These are phyloP conservation scores for Stemphylium vesicarium DNA, from an alignment of 2,329 filamentous ascomycete species.

Conservation along the genomic window DNA sequence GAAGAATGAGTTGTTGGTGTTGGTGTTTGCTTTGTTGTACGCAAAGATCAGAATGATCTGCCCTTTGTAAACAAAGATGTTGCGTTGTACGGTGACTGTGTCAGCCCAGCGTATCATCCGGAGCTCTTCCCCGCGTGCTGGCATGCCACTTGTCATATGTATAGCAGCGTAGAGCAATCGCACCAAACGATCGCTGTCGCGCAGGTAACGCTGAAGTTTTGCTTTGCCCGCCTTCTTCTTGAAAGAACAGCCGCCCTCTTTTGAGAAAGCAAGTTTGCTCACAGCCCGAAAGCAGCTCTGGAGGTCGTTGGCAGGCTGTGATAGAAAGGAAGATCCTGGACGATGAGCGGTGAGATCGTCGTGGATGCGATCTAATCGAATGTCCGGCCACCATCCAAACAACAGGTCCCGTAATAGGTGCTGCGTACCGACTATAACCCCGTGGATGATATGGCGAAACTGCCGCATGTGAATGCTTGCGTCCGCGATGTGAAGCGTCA, in stretches of 20 bases:
- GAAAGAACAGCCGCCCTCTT: constrained; percentile 5
- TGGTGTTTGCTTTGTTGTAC: constrained; percentile 12
- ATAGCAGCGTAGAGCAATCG: constrained; percentile 3
- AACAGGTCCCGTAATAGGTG: too few species aligned
- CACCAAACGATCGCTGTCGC: background rate
- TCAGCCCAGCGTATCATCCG: constrained; percentile 7
- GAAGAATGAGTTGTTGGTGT: background rate
- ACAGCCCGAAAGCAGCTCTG: constrained; percentile 2
- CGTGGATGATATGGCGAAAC: too few species aligned
- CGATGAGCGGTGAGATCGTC: constrained; percentile 10
- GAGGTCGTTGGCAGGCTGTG: constrained; percentile 7
- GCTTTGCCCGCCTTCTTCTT: constrained; percentile 3
- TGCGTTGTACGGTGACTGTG: constrained; percentile 6
- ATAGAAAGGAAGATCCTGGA: constrained; percentile 8
- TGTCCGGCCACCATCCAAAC: too few species aligned
- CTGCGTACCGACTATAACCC: too few species aligned
- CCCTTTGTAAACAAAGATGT: constrained; percentile 13
- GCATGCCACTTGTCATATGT: constrained; percentile 7
- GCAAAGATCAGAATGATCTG: constrained; percentile 10
- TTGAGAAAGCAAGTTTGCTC: constrained; percentile 4
- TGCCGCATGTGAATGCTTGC: too few species aligned
- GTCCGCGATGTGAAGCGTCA: too few species aligned
- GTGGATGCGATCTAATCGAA: too few species aligned
- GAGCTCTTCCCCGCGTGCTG: constrained; percentile 11
- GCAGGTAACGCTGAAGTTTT: background rate